Conservation (phyloP, 805 yeast species). For the Scheffersomyces lignosus region DNA sequence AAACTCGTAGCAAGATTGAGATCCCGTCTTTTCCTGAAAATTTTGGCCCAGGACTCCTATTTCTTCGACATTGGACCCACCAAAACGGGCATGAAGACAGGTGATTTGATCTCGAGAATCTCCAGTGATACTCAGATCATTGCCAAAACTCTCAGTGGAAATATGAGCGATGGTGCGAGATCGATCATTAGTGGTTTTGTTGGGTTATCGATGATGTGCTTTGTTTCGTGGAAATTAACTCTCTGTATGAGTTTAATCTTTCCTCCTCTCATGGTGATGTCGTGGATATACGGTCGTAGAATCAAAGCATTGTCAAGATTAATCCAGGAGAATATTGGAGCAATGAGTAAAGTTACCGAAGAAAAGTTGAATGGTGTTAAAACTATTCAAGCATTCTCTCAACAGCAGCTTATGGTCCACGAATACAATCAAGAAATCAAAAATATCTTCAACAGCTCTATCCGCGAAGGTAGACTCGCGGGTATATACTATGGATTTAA, state of each 20-base stretch:
- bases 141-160: slow-evolving; percentile 81
- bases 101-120: slow-evolving; percentile 86
- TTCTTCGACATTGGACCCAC: slow-evolving; percentile 77
- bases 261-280: slow-evolving; percentile 81
- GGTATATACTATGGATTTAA: slow-evolving; percentile 78
- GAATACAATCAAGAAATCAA: slow-evolving; percentile 73
- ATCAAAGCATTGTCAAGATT: slow-evolving; percentile 72
- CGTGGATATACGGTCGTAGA: slow-evolving; percentile 77
- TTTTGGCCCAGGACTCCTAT: slow-evolving; percentile 82
- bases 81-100: slow-evolving; percentile 61
- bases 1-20: slow-evolving; percentile 82
- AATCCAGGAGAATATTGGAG: slow-evolving; percentile 83
- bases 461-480: slow-evolving; percentile 75
- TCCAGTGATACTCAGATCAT: slow-evolving; percentile 89
- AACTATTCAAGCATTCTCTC: slow-evolving; percentile 89
- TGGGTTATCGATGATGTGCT: slow-evolving; percentile 89
- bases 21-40: slow-evolving; percentile 70
- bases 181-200: slow-evolving; percentile 79
- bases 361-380: slow-evolving; percentile 83
- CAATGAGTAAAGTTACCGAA: slow-evolving; percentile 84
- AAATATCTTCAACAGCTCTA: slow-evolving; percentile 62
- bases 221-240: slow-evolving; percentile 80
- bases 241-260: slow-evolving; percentile 75
- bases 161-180: slow-evolving; percentile 88
- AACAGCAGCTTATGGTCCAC: slow-evolving; percentile 74